Evolutionary conservation across 805 yeast species (phyloP).

Genomic region (Diddensiella transvaalensis): DNA sequence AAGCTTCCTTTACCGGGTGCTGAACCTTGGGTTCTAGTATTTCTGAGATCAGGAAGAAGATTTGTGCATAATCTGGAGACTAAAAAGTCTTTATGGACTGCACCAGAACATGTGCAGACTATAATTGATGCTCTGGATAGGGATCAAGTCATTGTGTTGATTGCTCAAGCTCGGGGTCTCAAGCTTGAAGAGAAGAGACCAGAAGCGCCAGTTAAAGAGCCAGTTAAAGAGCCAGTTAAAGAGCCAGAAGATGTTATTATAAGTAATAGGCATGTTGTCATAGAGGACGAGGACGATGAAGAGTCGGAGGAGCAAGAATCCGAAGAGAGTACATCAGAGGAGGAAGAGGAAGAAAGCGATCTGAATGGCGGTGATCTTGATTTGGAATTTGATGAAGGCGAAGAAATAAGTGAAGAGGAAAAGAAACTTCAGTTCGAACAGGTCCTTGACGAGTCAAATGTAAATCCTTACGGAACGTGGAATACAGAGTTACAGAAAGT

Average conservation of each 20-base stretch:
- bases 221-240: constrained; percentile 11
- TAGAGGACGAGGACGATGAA: constrained; percentile 7
- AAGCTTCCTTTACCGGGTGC: constrained; percentile 15
- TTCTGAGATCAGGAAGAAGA: constrained; percentile 41
- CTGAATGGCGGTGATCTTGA: constrained; percentile 24
- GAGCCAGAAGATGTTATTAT: constrained; percentile 19
- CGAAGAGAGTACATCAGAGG: constrained; percentile 9
- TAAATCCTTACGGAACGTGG: constrained; percentile 50
- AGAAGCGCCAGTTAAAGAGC: constrained; percentile 2
- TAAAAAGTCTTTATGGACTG: constrained; percentile 36
- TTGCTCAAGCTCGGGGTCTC: constrained; percentile 41
- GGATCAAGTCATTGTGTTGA: constrained; percentile 31
- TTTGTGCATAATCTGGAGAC: constrained; percentile 38
- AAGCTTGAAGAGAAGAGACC: constrained; percentile 15
- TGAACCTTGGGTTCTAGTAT: constrained; percentile 42
- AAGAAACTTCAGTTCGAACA: constrained; percentile 29
- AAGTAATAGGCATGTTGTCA: constrained; percentile 15
- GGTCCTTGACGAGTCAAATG: constrained; percentile 34
- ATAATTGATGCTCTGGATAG: constrained; percentile 32
- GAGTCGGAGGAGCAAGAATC: constrained; percentile 21
- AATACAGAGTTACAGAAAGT: constrained; percentile 41
- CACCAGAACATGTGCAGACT: constrained; percentile 31
- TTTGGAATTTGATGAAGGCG: constrained; percentile 24
- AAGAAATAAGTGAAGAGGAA: constrained; percentile 14
- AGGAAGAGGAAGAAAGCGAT: constrained; percentile 7